A percentile compares a stretch with the other conserved stretches of the same genome.
phyloP scores from a whole-genome alignment of 257 asterid species.

The Cynanchum wilfordii region DNA sequence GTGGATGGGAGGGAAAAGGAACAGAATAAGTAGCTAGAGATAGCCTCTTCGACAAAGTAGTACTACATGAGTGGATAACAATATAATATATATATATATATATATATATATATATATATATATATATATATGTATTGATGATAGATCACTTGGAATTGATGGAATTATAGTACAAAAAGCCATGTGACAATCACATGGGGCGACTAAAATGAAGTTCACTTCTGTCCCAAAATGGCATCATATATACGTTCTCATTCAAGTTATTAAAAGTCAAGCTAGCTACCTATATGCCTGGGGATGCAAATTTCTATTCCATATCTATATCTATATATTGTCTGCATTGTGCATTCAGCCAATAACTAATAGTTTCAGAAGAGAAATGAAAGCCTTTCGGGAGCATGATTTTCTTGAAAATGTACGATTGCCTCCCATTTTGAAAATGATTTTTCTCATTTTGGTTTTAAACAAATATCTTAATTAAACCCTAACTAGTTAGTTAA shows the following conservation, averaged over 20 bases:
- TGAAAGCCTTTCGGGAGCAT: background rate
- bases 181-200: slow-evolving; percentile 8
- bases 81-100: background rate
- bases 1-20: background rate
- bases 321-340: background rate
- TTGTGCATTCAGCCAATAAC: too few relatives aligned
- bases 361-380: background rate
- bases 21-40: background rate
- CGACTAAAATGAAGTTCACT: background rate
- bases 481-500: too few relatives aligned
- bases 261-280: background rate
- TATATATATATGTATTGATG: too few relatives aligned
- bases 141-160: background rate
- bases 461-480: too few relatives aligned
- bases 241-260: background rate
- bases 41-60: background rate
- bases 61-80: too few relatives aligned
- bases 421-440: background rate
- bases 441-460: too few relatives aligned
- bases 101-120: background rate
- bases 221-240: background rate
- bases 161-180: background rate
- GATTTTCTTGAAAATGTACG: background rate
- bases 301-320: background rate
- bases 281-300: too few relatives aligned